Evolutionary conservation across 768 basidiomycete species (phyloP).

Genomic region (Austroboletus festivus): DNA sequence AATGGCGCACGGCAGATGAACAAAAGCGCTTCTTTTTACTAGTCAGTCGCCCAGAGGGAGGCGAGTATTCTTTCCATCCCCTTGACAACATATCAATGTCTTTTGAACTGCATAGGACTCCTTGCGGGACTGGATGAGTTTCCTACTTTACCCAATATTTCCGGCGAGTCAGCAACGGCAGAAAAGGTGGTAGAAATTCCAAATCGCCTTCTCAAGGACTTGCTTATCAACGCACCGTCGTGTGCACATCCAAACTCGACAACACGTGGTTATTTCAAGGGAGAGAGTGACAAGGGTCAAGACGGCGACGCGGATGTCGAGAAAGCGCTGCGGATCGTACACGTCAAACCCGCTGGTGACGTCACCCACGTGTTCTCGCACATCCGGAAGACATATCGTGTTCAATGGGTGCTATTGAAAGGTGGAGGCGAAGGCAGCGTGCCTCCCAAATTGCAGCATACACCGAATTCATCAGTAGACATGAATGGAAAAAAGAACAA

Average conservation of each 20-base stretch:
- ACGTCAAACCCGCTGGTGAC: constrained; percentile 54
- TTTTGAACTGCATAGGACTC: constrained; percentile 53
- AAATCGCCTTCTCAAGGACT: constrained; percentile 35
- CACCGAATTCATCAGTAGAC: too few species aligned
- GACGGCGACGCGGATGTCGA: background rate
- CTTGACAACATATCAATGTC: background rate
- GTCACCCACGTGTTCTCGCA: constrained; percentile 88
- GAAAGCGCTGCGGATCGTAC: constrained; percentile 34
- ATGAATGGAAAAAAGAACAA: constrained; percentile 2
- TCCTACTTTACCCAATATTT: constrained; percentile 60
- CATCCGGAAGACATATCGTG: constrained; percentile 80
- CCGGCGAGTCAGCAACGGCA: constrained; percentile 37
- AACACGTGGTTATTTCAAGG: too few species aligned
- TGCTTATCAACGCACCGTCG: constrained; percentile 35
- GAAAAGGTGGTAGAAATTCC: constrained; percentile 33
- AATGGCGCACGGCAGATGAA: constrained; percentile 53
- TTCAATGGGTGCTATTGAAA: constrained; percentile 66
- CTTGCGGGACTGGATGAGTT: constrained; percentile 90
- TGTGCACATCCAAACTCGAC: too few species aligned
- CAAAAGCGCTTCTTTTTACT: constrained; percentile 66
- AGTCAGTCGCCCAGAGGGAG: constrained; percentile 77
- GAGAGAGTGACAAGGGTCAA: background rate
- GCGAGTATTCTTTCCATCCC: constrained; percentile 38
- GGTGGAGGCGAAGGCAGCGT: constrained; percentile 42
- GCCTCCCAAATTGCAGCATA: constrained; percentile 36